These are phyloP conservation scores for Cenchrus americanus DNA, from an alignment of 176 grass and related monocot genomes.

Conservation along the genomic window DNA sequence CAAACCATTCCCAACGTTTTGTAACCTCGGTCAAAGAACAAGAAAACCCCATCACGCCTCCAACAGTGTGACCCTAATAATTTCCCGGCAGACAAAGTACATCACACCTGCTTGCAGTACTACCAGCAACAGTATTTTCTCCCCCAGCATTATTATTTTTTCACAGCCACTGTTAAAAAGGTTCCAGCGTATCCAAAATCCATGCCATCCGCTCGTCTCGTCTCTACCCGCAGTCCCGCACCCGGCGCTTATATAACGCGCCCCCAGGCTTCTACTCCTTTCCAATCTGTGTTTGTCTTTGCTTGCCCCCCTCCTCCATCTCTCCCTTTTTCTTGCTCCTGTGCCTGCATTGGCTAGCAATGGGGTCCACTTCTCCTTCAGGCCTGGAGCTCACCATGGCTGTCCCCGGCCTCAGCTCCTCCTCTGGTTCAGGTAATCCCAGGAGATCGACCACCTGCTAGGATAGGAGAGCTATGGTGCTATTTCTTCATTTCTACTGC, in stretches of 20 bases:
- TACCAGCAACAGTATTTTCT: neutral
- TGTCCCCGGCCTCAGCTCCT: slow-evolving; percentile 78
- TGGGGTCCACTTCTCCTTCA: slow-evolving; percentile 72
- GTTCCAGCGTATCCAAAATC: slow-evolving; percentile 23
- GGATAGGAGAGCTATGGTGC: neutral
- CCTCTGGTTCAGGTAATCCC: slow-evolving; percentile 76
- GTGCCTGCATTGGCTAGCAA: slow-evolving; percentile 35
- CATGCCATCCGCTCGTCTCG: neutral
- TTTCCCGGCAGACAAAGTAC: slow-evolving; percentile 55
- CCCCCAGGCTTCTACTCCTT: slow-evolving; percentile 53
- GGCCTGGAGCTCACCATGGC: slow-evolving; percentile 97
- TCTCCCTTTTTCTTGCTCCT: slow-evolving; percentile 31
- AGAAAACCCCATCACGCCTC: slow-evolving; percentile 42
- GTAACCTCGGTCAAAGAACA: slow-evolving; percentile 39
- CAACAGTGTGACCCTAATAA: slow-evolving; percentile 37
- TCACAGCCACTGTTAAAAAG: slow-evolving; percentile 37
- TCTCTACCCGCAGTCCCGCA: neutral
- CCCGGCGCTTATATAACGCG: slow-evolving; percentile 51
- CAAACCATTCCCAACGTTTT: neutral
- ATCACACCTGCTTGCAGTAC: slow-evolving; percentile 25
- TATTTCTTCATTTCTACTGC: neutral
- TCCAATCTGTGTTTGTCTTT: slow-evolving; percentile 55
- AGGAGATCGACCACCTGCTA: neutral
- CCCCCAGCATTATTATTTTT: neutral
- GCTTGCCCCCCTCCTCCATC: slow-evolving; percentile 13